A percentile compares a stretch with the other conserved stretches of the same genome.
Evolutionary conservation across 305 asterid genomes (phyloP).

Genomic region (Solanum chacoense): DNA sequence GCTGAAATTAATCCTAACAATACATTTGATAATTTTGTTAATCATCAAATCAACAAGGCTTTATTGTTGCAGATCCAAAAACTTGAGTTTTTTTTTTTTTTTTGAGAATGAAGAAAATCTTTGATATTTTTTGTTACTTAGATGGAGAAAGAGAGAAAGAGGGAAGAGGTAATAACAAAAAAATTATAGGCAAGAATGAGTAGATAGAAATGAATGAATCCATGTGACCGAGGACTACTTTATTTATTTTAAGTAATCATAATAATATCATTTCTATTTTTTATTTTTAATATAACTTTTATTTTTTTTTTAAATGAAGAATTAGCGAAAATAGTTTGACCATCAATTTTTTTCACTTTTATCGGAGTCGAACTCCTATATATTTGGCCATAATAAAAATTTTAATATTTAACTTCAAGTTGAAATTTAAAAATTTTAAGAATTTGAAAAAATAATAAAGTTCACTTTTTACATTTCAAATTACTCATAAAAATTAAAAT

Average conservation of each 20-base stretch:
- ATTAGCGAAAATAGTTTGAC: not conserved
- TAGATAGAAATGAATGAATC: slow-evolving; percentile 1
- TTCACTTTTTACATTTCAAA: not conserved
- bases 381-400: not conserved
- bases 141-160: not conserved
- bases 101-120: not conserved
- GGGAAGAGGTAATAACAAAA: not conserved
- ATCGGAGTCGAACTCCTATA: not conserved
- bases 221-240: not conserved
- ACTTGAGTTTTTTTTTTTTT: not conserved
- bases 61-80: not conserved
- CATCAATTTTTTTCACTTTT: not conserved
- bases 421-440: too few relatives aligned
- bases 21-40: not conserved
- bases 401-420: too few relatives aligned
- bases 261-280: not conserved
- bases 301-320: not conserved
- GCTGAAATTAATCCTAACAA: not conserved
- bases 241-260: not conserved
- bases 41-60: not conserved
- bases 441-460: too few relatives aligned
- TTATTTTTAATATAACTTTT: not conserved
- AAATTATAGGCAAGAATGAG: not conserved
- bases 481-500: too few relatives aligned
- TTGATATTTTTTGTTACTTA: not conserved